A percentile compares a stretch with the other conserved stretches of the same genome.
Evolutionary conservation across 768 basidiomycete genomes (phyloP).

Genomic region (Pleurotus pulmonarius): DNA sequence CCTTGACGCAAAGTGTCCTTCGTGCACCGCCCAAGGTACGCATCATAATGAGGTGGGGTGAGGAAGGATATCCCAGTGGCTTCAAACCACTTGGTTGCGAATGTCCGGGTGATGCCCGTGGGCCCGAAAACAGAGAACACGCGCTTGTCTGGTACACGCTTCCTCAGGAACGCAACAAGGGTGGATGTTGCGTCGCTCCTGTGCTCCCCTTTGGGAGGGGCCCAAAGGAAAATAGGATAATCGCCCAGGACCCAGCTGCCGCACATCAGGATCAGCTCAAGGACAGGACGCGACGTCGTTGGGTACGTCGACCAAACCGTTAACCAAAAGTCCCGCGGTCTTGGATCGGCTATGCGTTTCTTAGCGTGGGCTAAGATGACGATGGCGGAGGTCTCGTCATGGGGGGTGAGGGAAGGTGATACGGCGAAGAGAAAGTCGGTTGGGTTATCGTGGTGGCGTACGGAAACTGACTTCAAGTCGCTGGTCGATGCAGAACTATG

Average conservation of each 20-base stretch:
- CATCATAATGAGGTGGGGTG: slow-evolving; percentile 46
- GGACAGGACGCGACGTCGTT: slow-evolving; percentile 20
- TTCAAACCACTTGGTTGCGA: slow-evolving; percentile 40
- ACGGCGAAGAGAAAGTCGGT: slow-evolving; percentile 35
- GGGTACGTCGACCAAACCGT: slow-evolving; percentile 39
- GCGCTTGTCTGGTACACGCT: slow-evolving; percentile 35
- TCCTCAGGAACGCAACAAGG: slow-evolving; percentile 32
- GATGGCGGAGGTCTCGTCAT: neutral
- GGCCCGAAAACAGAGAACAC: slow-evolving; percentile 52
- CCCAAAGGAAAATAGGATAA: slow-evolving; percentile 53
- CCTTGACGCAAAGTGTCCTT: slow-evolving; percentile 25
- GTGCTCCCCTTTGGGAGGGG: slow-evolving; percentile 22
- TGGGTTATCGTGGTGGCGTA: slow-evolving; percentile 30
- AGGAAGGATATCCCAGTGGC: slow-evolving; percentile 33
- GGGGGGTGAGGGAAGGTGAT: slow-evolving; percentile 30
- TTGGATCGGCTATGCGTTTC: neutral
- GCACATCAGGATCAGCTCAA: slow-evolving; percentile 47
- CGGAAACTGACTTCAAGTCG: slow-evolving; percentile 20
- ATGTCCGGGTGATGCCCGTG: slow-evolving; percentile 35
- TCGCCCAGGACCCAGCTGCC: slow-evolving; percentile 38
- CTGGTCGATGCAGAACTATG: no score
- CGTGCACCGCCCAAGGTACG: slow-evolving; percentile 43
- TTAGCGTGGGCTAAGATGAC: neutral
- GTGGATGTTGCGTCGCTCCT: slow-evolving; percentile 28
- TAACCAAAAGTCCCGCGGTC: slow-evolving; percentile 36